Percentiles rank a stretch among this genome's conserved stretches.
Conservation (phyloP, 495 filamentous ascomycete species). For the Hypoxylon perforatum region DNA sequence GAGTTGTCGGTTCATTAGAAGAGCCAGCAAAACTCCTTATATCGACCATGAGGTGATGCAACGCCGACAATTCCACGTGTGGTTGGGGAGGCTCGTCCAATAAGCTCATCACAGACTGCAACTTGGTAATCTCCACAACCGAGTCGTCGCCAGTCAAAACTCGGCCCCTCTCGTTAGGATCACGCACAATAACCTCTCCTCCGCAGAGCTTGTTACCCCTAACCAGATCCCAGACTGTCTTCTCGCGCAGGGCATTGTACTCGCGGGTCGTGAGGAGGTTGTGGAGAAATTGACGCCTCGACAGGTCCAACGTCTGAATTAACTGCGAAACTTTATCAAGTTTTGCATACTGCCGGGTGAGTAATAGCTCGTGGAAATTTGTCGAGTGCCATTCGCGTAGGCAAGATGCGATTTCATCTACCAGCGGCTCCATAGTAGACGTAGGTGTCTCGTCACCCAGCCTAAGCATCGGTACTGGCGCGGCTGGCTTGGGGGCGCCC, state of each 20-base stretch:
- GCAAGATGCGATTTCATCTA: slow-evolving; percentile 97
- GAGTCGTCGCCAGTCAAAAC: slow-evolving; percentile 93
- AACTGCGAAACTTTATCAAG: slow-evolving; percentile 84
- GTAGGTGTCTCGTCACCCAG: slow-evolving; percentile 96
- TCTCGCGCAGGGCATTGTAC: slow-evolving; percentile 77
- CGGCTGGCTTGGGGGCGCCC: slow-evolving; percentile 79
- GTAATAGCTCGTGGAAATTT: slow-evolving; percentile 91
- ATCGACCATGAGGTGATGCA: slow-evolving; percentile 88
- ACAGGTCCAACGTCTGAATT: slow-evolving; percentile 81
- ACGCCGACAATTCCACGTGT: slow-evolving; percentile 72
- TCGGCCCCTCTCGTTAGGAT: slow-evolving; percentile 82
- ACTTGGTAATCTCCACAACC: slow-evolving; percentile 85
- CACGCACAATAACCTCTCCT: slow-evolving; percentile 92
- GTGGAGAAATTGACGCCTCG: slow-evolving; percentile 89
- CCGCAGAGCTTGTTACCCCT: slow-evolving; percentile 91
- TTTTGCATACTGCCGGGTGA: slow-evolving; percentile 80
- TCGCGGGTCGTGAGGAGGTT: slow-evolving; percentile 90
- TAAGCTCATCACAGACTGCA: slow-evolving; percentile 96
- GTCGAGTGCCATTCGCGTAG: slow-evolving; percentile 98
- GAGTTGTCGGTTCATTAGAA: slow-evolving; percentile 73
- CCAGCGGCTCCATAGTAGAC: slow-evolving; percentile 86
- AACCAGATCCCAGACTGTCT: slow-evolving; percentile 95
- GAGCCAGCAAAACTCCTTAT: slow-evolving; percentile 81
- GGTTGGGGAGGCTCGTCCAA: slow-evolving; percentile 79
- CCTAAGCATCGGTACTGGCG: slow-evolving; percentile 96